Conservation (phyloP, 352 stramenopile species). For the Phytophthora tentaculata region DNA sequence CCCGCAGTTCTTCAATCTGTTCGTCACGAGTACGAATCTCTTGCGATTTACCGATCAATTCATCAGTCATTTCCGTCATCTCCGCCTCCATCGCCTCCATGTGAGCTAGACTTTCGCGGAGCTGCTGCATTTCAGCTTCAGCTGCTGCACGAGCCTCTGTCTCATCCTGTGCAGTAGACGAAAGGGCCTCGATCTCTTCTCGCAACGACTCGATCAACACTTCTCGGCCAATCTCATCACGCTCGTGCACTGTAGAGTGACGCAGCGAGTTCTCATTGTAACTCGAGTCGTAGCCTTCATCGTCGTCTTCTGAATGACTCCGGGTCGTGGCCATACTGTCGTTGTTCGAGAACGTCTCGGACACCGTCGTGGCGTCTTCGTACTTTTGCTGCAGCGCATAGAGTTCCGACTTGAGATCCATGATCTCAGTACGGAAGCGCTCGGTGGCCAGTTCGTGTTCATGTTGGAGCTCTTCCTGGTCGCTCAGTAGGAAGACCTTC, state of each 20-base stretch:
- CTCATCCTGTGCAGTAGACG: slow-evolving; percentile 66
- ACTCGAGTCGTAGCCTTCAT: slow-evolving; percentile 43
- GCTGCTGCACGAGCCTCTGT: slow-evolving; percentile 58
- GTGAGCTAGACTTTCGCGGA: slow-evolving; percentile 65
- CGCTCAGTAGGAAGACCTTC: slow-evolving; percentile 84
- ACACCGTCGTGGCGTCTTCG: slow-evolving; percentile 33
- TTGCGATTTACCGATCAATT: slow-evolving; percentile 79
- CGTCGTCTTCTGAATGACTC: slow-evolving; percentile 42
- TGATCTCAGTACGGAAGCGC: slow-evolving; percentile 82
- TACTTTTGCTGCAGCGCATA: slow-evolving; percentile 76
- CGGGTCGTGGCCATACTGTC: slow-evolving; percentile 42
- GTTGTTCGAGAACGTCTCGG: slow-evolving; percentile 38
- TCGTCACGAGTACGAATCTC: slow-evolving; percentile 68
- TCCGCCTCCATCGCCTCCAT: slow-evolving; percentile 79
- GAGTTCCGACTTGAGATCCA: slow-evolving; percentile 88
- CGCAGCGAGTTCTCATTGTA: slow-evolving; percentile 47
- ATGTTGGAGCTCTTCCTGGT: slow-evolving; percentile 83
- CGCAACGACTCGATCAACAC: slow-evolving; percentile 72
- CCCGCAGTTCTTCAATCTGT: slow-evolving; percentile 64
- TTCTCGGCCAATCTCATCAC: slow-evolving; percentile 66
- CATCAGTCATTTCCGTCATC: slow-evolving; percentile 79
- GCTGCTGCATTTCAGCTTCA: slow-evolving; percentile 63
- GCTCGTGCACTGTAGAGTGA: slow-evolving; percentile 63
- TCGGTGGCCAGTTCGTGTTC: slow-evolving; percentile 82
- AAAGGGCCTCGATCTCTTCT: slow-evolving; percentile 73